Base-by-base conservation (phyloP, 148 eudicot species). In the Heliamphora exappendiculata region DNA sequence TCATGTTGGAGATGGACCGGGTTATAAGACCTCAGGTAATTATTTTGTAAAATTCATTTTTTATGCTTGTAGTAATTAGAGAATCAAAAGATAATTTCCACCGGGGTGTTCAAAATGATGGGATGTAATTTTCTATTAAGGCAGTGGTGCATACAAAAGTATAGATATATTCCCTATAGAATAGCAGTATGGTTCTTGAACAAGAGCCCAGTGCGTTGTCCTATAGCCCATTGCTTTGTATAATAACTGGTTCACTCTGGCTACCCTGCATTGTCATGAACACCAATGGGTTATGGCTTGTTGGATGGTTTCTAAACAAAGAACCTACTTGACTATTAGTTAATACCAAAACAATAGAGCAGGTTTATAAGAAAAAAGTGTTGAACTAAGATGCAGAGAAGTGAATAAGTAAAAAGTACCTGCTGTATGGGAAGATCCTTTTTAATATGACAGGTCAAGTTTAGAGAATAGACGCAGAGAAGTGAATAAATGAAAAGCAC, bases 1-100 rank as follows among this genome's bases (percentile, higher is more conserved):
- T 95, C 75, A 84, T 95, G 94, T 81, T 95, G 80, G 99, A 95
- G 84, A 93, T 91, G 94, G 99, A 95, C 83, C 89, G 99, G 34
- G 78, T 95, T 39, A 41, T 89, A 74, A 84, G 99, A 77, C 97
- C 99, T 75, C 93, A 88, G 99, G 99, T 93, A 86, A 49, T 11
- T 72, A 53, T 53, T 51, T 53, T 63, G 36, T 67, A 55, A 24
- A 37, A 33, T 71, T 74, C 60, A 36, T 59, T 49, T 59, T 70
- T 5, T n/a, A 20, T 41, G 41, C 17, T 62, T 22, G 3, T 71
- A 63, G 54, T 33, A 36, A 26, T 24, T 64, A 33, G 44, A 63
- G 39, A 49, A 60, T 51, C 28, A 79, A 26, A 73, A 66, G 69
- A 34, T 70, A 33, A 50, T 72, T 37, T 63, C 64, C 44, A 7